A percentile compares a stretch with the other conserved stretches of the same genome.
phyloP scores from a whole-genome alignment of 2,329 filamentous ascomycete species.

The Chalara sp. region DNA sequence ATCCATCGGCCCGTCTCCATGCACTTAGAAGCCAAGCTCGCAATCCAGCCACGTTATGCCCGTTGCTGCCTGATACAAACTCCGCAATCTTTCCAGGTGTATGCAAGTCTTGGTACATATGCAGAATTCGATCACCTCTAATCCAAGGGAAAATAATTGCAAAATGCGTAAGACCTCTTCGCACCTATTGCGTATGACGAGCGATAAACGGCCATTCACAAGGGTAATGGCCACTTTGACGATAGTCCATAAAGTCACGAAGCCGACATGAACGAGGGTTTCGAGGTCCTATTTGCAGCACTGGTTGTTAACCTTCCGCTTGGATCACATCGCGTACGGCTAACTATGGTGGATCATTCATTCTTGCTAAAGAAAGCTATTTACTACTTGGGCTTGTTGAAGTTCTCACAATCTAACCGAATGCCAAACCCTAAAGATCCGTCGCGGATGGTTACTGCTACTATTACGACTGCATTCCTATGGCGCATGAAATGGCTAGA shows the following conservation, averaged over 20 bases:
- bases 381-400: slow-evolving; percentile 93
- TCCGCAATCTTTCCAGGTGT: no score
- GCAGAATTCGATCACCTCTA: slow-evolving; percentile 35
- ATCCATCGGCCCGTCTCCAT: no score
- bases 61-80: no score
- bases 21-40: no score
- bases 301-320: slow-evolving; percentile 92
- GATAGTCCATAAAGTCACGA: neutral
- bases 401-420: slow-evolving; percentile 96
- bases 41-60: no score
- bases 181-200: slow-evolving; percentile 92
- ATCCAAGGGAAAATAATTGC: slow-evolving; percentile 37
- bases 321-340: slow-evolving; percentile 80
- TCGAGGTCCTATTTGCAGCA: slow-evolving; percentile 94
- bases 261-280: slow-evolving; percentile 55
- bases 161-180: slow-evolving; percentile 99
- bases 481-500: slow-evolving; percentile 97
- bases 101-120: slow-evolving; percentile 39
- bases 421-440: slow-evolving; percentile 98
- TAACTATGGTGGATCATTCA: slow-evolving; percentile 86
- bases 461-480: slow-evolving; percentile 95
- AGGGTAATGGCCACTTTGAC: slow-evolving; percentile 57
- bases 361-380: slow-evolving; percentile 97
- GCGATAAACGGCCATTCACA: slow-evolving; percentile 92
- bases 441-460: slow-evolving; percentile 92